Evolutionary conservation across 805 yeast genomes (phyloP), one percentile per base, ranked within the genome.

Genomic region (Nakazawaea ernobii): DNA sequence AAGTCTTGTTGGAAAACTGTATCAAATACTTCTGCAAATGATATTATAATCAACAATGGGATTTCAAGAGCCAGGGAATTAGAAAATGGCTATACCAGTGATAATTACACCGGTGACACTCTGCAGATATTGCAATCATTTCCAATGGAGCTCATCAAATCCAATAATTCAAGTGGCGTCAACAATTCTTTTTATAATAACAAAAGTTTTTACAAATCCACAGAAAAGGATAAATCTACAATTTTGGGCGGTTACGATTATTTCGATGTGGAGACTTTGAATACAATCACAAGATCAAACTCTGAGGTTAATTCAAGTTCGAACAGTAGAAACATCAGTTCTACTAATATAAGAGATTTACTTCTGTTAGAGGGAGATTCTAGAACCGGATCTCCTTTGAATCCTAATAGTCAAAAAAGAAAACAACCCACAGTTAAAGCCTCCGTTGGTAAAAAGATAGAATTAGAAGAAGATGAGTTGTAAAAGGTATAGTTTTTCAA

Each of bases 171-270:
- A 26, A 52, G 41, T 46, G 37, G 20, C 4, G 20, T 24, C 9
- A 44, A 41, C 28, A 44, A 33, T 35, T 29, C 20, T 26, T 29
- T 13, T 3, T 11, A 27, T 17, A 39, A 30, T 26, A 38, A 39
- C 13, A 43, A 39, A 32, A 46, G 40, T 20, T 14, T n/a, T n/a
- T 15, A 4, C 13, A 39, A 39, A 24, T 29, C 45, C 10, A 39
- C 47, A 2, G 42, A 40, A 10, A 49, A 37, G 35, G 49, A 45
- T 17, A 14, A 62, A 50, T 53, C 67, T 52, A 53, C 67, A 58
- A 54, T 74, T 63, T 59, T 79, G 45, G 84, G 84, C 30, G 84
- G 83, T 2, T 79, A 79, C 54, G 82, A 80, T 36, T 79, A 77
- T 54, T 79, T 79, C 52, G 83, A 79, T 58, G 75, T 77, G 62